A percentile compares a stretch with the other conserved stretches of the same genome.
phyloP scores from a whole-genome alignment of 1,284 basidiomycete genomes.

The Leccinum subrobustum region DNA sequence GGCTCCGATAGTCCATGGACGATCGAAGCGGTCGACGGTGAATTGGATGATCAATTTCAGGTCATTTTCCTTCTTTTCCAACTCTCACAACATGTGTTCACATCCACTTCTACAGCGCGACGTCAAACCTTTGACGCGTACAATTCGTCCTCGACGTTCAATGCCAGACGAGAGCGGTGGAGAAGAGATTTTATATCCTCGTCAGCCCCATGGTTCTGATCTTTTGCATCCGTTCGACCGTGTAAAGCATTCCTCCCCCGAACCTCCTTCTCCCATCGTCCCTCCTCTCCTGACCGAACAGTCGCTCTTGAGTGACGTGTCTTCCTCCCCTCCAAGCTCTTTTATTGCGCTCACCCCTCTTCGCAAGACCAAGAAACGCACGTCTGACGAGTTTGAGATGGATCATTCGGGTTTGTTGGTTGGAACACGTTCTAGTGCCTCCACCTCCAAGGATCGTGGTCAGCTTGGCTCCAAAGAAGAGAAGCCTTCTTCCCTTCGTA shows the following conservation, averaged over 20 bases:
- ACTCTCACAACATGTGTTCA: constrained; percentile 5
- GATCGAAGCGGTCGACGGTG: constrained; percentile 80
- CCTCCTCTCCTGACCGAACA: constrained; percentile 30
- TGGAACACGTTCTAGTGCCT: constrained; percentile 44
- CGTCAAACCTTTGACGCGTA: constrained; percentile 42
- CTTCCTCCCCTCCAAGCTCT: constrained; percentile 57
- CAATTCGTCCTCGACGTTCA: constrained; percentile 58
- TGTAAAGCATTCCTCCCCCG: constrained; percentile 30
- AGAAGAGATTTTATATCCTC: constrained; percentile 80
- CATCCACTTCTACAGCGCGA: constrained; percentile 35
- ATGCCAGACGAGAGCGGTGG: constrained; percentile 77
- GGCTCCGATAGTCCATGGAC: constrained; percentile 80
- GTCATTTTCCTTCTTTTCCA: constrained; percentile 34
- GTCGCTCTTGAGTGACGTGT: constrained; percentile 30
- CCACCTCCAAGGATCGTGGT: constrained; percentile 30
- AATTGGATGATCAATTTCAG: constrained; percentile 66
- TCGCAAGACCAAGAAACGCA: constrained; percentile 68
- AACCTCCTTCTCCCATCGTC: constrained; percentile 29
- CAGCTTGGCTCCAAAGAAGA: constrained; percentile 40
- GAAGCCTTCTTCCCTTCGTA: constrained; percentile 55
- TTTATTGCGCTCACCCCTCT: constrained; percentile 48
- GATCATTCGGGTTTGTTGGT: constrained; percentile 64
- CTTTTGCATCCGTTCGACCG: constrained; percentile 36
- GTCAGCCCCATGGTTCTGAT: constrained; percentile 46
- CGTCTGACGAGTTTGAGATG: constrained; percentile 79